Evolutionary conservation across 164 flowering plant species (phyloP).

Genomic region (Warburgia ugandensis): DNA sequence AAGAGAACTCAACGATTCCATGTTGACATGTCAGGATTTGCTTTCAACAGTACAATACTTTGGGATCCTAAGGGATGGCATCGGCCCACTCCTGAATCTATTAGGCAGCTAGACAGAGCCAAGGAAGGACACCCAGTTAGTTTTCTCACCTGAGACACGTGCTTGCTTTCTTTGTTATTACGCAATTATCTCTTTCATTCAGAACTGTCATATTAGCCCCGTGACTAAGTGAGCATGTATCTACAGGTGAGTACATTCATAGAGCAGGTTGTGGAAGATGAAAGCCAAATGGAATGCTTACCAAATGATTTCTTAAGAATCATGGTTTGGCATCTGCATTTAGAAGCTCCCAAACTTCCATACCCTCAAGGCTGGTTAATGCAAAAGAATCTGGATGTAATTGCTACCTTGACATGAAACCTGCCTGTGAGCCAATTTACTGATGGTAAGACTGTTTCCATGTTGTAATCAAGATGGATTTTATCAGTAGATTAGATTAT

Average conservation of each 20-base stretch:
- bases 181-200: not conserved
- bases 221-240: not conserved
- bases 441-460: constrained; percentile 6
- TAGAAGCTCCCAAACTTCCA: constrained; percentile 29
- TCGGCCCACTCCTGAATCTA: constrained; percentile 51
- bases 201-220: not conserved
- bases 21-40: constrained; percentile 76
- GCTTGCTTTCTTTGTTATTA: not conserved
- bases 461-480: not conserved
- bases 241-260: constrained; percentile 63
- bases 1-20: constrained; percentile 51
- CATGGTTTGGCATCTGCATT: constrained; percentile 61
- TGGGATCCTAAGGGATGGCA: constrained; percentile 94
- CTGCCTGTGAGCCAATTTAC: not conserved
- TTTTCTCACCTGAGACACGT: constrained; percentile 4
- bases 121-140: constrained; percentile 53
- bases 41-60: constrained; percentile 80
- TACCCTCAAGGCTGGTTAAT: constrained; percentile 48
- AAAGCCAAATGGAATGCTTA: constrained; percentile 87
- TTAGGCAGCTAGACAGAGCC: constrained; percentile 54
- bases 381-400: constrained; percentile 38
- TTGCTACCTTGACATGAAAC: constrained; percentile 14
- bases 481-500: not conserved
- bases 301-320: constrained; percentile 38
- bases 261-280: constrained; percentile 86